Conservation (phyloP, 2,329 filamentous ascomycete species). For the Penicillium sp. region DNA sequence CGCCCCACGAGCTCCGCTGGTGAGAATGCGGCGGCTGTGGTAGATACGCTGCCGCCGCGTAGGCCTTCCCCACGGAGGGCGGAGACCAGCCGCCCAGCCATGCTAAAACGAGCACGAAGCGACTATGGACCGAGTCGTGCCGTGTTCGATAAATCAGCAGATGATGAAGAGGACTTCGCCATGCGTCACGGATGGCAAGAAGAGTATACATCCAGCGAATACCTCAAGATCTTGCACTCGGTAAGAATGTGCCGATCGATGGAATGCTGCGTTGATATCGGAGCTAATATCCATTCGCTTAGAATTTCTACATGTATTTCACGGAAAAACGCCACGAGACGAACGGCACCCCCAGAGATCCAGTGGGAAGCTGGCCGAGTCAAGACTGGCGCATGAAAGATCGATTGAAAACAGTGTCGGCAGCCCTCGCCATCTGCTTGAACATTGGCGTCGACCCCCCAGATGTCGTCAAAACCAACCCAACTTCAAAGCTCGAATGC, state of each 20-base stretch:
- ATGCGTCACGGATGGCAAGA: constrained; percentile 89
- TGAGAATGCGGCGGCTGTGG: constrained; percentile 27
- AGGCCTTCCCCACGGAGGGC: constrained; percentile 36
- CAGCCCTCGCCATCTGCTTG: constrained; percentile 88
- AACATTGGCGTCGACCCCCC: constrained; percentile 98
- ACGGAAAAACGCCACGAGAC: constrained; percentile 98
- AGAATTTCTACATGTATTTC: constrained; percentile 99
- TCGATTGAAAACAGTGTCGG: constrained; percentile 93
- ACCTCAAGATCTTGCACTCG: constrained; percentile 80
- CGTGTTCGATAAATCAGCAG: constrained; percentile 37
- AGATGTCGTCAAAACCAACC: constrained; percentile 93
- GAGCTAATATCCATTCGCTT: constrained; percentile 26
- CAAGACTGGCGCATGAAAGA: constrained; percentile 99
- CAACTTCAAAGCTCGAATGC: constrained; percentile 90
- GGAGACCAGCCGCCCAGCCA: constrained; percentile 41
- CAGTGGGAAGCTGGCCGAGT: constrained; percentile 59
- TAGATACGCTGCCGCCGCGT: constrained; percentile 29
- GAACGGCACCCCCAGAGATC: constrained; percentile 78
- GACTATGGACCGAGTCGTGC: constrained; percentile 53
- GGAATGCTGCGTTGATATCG: background rate
- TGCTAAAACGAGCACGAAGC: constrained; percentile 56
- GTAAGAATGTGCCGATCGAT: constrained; percentile 49
- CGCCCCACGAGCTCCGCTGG: constrained; percentile 41
- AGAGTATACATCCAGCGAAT: constrained; percentile 88
- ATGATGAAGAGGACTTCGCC: constrained; percentile 57